These are phyloP conservation scores for Incumbomyces lentus DNA, from an alignment of 2,329 filamentous ascomycete genomes.

Conservation along the genomic window DNA sequence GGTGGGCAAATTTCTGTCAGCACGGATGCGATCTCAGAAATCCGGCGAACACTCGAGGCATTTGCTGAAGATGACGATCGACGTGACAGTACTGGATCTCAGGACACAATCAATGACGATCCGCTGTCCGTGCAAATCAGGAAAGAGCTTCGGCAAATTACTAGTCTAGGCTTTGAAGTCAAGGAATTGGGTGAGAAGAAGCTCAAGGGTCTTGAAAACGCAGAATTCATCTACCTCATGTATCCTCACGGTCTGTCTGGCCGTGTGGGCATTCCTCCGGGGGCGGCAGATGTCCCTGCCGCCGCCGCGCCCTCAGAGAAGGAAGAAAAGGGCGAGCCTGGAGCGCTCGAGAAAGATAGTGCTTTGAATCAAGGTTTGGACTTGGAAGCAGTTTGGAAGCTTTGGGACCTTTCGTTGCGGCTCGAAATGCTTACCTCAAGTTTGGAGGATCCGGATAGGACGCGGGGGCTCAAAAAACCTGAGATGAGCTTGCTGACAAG, in stretches of 20 bases:
- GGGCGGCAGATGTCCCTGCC: slow-evolving; percentile 18
- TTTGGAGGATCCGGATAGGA: slow-evolving; percentile 55
- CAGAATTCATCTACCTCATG: slow-evolving; percentile 83
- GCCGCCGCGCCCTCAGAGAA: slow-evolving; percentile 32
- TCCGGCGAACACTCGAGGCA: slow-evolving; percentile 78
- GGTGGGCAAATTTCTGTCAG: slow-evolving; percentile 96
- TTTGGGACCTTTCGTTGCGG: slow-evolving; percentile 81
- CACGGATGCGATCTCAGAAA: slow-evolving; percentile 92
- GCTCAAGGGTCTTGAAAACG: slow-evolving; percentile 93
- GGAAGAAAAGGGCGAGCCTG: slow-evolving; percentile 41
- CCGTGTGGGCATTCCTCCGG: slow-evolving; percentile 39
- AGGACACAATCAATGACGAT: slow-evolving; percentile 68
- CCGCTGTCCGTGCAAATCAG: slow-evolving; percentile 65
- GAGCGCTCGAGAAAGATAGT: slow-evolving; percentile 52
- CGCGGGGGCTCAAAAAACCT: slow-evolving; percentile 58
- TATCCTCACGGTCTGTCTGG: slow-evolving; percentile 83
- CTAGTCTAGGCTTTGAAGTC: slow-evolving; percentile 87
- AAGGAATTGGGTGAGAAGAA: slow-evolving; percentile 94
- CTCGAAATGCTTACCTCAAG: slow-evolving; percentile 88
- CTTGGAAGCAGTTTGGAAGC: slow-evolving; percentile 72
- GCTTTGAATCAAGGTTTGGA: slow-evolving; percentile 60
- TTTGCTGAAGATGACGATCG: slow-evolving; percentile 72
- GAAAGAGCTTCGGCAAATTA: slow-evolving; percentile 76
- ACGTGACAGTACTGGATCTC: slow-evolving; percentile 55
- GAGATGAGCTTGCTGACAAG: slow-evolving; percentile 74